Evolutionary conservation across 306 rosid genomes (phyloP).

Genomic region (Acmispon strigosus): DNA sequence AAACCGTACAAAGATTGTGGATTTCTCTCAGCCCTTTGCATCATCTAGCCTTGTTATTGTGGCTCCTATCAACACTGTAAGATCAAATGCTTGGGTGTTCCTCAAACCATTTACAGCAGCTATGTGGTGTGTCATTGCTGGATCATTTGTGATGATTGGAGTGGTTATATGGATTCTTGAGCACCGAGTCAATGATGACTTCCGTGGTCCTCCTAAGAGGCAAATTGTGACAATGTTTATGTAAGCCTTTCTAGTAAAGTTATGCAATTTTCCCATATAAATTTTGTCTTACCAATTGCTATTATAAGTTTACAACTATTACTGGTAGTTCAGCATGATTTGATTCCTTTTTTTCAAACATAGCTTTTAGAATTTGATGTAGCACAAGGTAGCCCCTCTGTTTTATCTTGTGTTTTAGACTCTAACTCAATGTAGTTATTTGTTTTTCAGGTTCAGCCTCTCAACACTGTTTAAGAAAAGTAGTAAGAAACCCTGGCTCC

Average conservation of each 20-base stretch:
- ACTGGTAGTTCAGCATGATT: neutral
- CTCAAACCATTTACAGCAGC: slow-evolving; percentile 78
- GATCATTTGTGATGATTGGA: slow-evolving; percentile 66
- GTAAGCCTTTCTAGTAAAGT: slow-evolving; percentile 39
- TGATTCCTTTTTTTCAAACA: neutral
- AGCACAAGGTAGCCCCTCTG: neutral
- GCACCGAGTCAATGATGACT: slow-evolving; percentile 79
- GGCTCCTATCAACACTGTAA: slow-evolving; percentile 53
- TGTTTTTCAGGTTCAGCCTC: slow-evolving; percentile 89
- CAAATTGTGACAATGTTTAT: slow-evolving; percentile 67
- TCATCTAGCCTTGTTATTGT: slow-evolving; percentile 84
- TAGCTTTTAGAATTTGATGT: slow-evolving; percentile 6
- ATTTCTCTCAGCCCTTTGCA: slow-evolving; percentile 94
- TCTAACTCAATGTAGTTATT: slow-evolving; percentile 32
- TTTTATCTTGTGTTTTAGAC: slow-evolving; percentile 7
- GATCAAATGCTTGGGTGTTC: slow-evolving; percentile 87
- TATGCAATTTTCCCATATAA: neutral
- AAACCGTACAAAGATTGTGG: slow-evolving; percentile 71
- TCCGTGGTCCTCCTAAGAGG: slow-evolving; percentile 91
- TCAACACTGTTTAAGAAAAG: slow-evolving; percentile 85
- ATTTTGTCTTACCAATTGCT: neutral
- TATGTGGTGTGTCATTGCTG: slow-evolving; percentile 75
- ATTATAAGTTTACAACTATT: neutral
- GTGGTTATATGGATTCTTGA: slow-evolving; percentile 93
- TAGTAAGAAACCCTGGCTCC: slow-evolving; percentile 51